Conservation (phyloP, 2,329 filamentous ascomycete species). For the Raffaelea arxii region DNA sequence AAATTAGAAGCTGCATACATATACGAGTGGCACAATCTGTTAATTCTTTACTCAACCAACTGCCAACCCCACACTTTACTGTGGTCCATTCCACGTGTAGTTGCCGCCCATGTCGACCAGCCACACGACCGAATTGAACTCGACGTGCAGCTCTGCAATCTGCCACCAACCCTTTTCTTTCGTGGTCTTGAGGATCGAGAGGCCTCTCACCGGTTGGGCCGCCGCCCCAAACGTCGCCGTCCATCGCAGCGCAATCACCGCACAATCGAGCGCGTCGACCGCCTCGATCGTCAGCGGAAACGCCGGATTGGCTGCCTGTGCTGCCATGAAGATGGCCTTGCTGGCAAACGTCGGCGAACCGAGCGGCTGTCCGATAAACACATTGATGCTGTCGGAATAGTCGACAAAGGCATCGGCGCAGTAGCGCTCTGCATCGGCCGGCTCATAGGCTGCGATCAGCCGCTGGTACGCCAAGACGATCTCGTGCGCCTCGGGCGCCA, state of each 20-base stretch:
- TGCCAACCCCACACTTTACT: too few species aligned
- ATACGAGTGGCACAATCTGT: too few species aligned
- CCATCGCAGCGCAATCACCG: conserved; percentile 19
- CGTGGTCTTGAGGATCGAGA: conserved; percentile 20
- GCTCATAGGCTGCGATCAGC: conserved; percentile 20
- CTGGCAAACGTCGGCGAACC: conserved; percentile 20
- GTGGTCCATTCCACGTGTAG: conserved; percentile 19
- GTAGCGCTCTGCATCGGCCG: conserved; percentile 18
- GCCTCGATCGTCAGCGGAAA: conserved; percentile 19
- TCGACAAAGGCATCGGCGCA: conserved; percentile 20
- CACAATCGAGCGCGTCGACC: conserved; percentile 21
- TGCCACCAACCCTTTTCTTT: conserved; percentile 19
- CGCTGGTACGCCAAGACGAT: conserved; percentile 19
- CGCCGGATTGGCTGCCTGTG: conserved; percentile 17
- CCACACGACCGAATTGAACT: conserved; percentile 22
- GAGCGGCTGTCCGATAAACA: conserved; percentile 20
- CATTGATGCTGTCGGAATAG: conserved; percentile 24
- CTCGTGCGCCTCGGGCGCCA: conserved; percentile 15
- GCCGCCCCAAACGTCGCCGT: conserved; percentile 21
- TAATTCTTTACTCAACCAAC: too few species aligned
- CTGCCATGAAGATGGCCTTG: conserved; percentile 22
- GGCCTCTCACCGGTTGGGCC: conserved; percentile 19
- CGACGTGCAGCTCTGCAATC: conserved; percentile 19
- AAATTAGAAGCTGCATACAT: too few species aligned
- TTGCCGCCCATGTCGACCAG: conserved; percentile 21